Base-by-base conservation (phyloP, 2,329 filamentous ascomycete species). In the Claviceps citrina region DNA sequence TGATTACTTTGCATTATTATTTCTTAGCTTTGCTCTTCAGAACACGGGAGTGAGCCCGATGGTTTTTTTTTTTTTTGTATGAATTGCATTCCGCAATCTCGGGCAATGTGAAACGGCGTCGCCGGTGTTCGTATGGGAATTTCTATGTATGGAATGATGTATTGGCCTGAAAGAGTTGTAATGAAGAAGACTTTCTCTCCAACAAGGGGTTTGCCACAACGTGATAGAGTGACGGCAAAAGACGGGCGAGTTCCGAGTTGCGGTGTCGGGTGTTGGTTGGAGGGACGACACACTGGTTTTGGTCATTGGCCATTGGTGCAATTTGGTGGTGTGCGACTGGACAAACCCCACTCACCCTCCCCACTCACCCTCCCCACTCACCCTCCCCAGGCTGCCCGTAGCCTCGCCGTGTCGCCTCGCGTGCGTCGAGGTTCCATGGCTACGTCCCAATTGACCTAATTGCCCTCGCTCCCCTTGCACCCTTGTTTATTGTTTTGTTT, bases 101-200 rank as follows among this genome's bases (percentile, higher is more conserved):
- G 19, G 31, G 19, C 35, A 36, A 6, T 24, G 8, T 35, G 31
- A 24, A 12, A 36, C 19, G 36, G 40, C 36, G 36, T 39, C 31
- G 31, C 36, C 31, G 36, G 36, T 35, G n/a, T 39, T 36, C 26
- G n/a, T n/a, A n/a, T n/a, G n/a, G n/a, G n/a, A n/a, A n/a, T n/a
- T 30, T 26, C 6, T 32, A 22, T 41, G 39, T 41, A 37, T 37
- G 39, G 32, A 37, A 6, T 3, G 5, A 37, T 41, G 39, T 41
- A 37, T 16, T 37, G 27, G 30, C 15, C 28, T 31, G 31, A 8
- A 7, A 27, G 26, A 27, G 6, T 27, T 27, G 10, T 27, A 27
- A 10, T 27, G 7, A n/a, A n/a, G 26, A 37, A 16, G n/a, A 18
- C 16, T 12, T 37, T 36, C 8, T 24, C 22, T 24, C n/a, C n/a